A percentile compares a stretch with the other conserved stretches of the same genome.
Conservation (phyloP, 495 filamentous ascomycete genomes). For the Penicillium manginii region DNA sequence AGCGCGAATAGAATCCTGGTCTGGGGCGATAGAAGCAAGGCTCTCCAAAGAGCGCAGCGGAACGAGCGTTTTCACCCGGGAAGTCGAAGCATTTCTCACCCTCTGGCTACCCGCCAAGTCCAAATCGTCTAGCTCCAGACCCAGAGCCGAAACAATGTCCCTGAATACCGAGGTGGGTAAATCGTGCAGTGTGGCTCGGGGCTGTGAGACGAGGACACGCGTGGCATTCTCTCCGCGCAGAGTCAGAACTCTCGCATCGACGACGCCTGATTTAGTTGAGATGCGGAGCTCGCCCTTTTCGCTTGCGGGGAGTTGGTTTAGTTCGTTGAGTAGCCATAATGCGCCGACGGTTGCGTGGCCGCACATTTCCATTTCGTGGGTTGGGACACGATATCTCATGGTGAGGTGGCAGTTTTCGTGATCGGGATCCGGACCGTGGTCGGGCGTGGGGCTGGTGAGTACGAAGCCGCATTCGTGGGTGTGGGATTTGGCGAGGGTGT, state of each 20-base stretch:
- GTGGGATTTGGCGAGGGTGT: background rate
- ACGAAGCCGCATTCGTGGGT: slow-evolving; percentile 19
- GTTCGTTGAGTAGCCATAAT: slow-evolving; percentile 14
- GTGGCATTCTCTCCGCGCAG: background rate
- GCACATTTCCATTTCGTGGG: slow-evolving; percentile 23
- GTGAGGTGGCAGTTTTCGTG: slow-evolving; percentile 3
- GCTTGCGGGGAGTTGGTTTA: background rate
- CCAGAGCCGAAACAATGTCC: slow-evolving; percentile 6
- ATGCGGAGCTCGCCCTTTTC: slow-evolving; percentile 7
- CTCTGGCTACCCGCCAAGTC: background rate
- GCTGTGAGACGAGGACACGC: slow-evolving; percentile 11
- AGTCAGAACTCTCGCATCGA: slow-evolving; percentile 10
- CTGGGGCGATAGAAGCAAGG: background rate
- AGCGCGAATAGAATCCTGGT: background rate
- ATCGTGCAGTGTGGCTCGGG: background rate
- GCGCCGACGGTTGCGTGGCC: slow-evolving; percentile 18
- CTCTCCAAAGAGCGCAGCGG: slow-evolving; percentile 7
- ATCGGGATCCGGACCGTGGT: background rate
- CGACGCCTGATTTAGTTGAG: slow-evolving; percentile 10
- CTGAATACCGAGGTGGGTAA: too few species aligned
- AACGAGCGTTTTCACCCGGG: slow-evolving; percentile 13
- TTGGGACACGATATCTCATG: slow-evolving; percentile 15
- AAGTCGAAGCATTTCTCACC: slow-evolving; percentile 11
- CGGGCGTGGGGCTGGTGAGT: background rate
- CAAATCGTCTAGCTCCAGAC: slow-evolving; percentile 3